Percentiles rank a stretch among this genome's conserved stretches.
Evolutionary conservation across 306 rosid species (phyloP).

Genomic region (Quercus agrifolia): DNA sequence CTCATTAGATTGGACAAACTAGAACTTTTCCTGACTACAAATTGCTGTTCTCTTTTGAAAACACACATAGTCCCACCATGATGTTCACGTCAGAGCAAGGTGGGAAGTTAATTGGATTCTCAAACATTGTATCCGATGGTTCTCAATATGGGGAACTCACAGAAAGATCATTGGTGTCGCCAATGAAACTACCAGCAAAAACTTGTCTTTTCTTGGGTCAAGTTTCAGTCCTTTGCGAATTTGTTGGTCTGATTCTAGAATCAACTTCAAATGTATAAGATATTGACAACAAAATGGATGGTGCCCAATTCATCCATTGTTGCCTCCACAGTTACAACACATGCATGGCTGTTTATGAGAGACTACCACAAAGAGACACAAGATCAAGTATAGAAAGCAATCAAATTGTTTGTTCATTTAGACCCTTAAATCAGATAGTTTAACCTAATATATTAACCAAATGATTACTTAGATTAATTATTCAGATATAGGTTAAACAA

Average conservation of each 20-base stretch:
- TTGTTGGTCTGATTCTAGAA: constrained; percentile 3
- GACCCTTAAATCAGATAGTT: no score
- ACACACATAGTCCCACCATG: constrained; percentile 4
- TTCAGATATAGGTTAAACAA: no score
- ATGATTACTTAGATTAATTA: no score
- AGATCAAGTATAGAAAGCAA: no score
- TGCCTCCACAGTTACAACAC: not conserved
- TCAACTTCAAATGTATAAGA: not conserved
- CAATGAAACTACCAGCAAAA: not conserved
- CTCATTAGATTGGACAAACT: not conserved
- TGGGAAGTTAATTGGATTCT: constrained; percentile 11
- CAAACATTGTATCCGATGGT: not conserved
- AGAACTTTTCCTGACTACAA: not conserved
- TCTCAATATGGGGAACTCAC: not conserved
- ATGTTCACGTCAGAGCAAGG: constrained; percentile 6
- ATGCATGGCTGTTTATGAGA: no score
- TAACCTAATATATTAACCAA: no score
- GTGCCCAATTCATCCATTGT: not conserved
- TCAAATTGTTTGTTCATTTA: no score
- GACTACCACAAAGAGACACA: no score
- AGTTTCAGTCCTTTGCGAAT: not conserved
- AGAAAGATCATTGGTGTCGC: constrained; percentile 1
- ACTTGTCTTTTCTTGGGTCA: not conserved
- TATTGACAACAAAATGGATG: not conserved
- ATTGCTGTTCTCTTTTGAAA: constrained; percentile 7